A percentile compares a stretch with the other conserved stretches of the same genome.
phyloP scores from a whole-genome alignment of 2,329 filamentous ascomycete species.

The Xylaria arbuscula region DNA sequence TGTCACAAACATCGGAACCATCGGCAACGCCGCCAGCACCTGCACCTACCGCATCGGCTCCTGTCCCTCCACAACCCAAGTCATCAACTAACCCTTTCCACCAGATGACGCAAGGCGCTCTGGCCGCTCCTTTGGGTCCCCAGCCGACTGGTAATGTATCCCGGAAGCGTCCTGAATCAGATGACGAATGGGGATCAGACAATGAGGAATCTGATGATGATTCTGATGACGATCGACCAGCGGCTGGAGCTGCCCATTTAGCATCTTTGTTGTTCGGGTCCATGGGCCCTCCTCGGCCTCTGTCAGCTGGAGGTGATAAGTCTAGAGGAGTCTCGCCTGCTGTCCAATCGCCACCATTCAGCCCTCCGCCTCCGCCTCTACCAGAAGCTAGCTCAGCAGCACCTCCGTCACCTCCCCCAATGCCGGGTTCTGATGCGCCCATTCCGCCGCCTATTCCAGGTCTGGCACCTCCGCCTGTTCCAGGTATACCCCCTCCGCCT shows the following conservation, averaged over 20 bases:
- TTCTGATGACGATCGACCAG: conserved; percentile 80
- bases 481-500: conserved; percentile 56
- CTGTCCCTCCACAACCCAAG: conserved; percentile 59
- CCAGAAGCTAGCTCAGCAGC: conserved; percentile 53
- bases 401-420: conserved; percentile 53
- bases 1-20: conserved; percentile 74
- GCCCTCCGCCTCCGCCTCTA: conserved; percentile 53
- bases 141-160: conserved; percentile 64
- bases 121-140: conserved; percentile 54
- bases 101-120: conserved; percentile 73
- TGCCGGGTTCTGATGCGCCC: conserved; percentile 54
- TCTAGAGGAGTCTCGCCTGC: conserved; percentile 56
- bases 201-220: conserved; percentile 73
- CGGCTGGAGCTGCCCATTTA: conserved; percentile 87
- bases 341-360: conserved; percentile 52
- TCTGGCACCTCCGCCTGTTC: conserved; percentile 54
- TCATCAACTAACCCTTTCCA: conserved; percentile 96
- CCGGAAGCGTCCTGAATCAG: conserved; percentile 62
- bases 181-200: conserved; percentile 88
- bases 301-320: conserved; percentile 84
- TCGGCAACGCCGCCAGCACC: conserved; percentile 57
- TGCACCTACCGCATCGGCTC: conserved; percentile 57
- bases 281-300: conserved; percentile 90
- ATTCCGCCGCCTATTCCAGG: conserved; percentile 36
- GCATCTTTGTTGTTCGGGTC: conserved; percentile 96